A percentile compares a stretch with the other conserved stretches of the same genome.
Conservation (phyloP, 208 protist genomes). For the Crithidia expoeki region DNA sequence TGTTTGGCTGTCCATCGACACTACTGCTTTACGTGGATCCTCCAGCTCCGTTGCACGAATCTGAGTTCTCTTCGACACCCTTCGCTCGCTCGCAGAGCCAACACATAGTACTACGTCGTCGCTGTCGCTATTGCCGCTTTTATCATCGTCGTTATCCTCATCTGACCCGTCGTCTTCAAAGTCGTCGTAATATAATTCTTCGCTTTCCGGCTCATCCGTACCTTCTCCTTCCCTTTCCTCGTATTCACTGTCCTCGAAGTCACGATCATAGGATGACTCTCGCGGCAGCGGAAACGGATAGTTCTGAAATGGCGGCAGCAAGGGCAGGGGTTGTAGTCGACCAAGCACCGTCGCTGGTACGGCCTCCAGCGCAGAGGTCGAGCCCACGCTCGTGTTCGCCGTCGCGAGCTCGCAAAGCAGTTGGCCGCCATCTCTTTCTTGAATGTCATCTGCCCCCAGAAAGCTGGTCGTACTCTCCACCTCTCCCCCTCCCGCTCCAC, state of each 20-base stretch:
- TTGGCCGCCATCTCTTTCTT: not conserved
- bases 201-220: too few relatives aligned
- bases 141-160: not conserved
- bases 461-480: slow-evolving; percentile 1
- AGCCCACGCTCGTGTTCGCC: not conserved
- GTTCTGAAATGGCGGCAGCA: slow-evolving; percentile 13
- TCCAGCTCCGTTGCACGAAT: not conserved
- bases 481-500: not conserved
- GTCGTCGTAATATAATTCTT: slow-evolving; percentile 6
- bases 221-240: too few relatives aligned
- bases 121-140: not conserved
- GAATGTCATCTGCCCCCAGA: not conserved
- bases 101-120: not conserved
- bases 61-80: not conserved
- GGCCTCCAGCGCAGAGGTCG: not conserved
- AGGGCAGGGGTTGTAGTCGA: slow-evolving; percentile 8
- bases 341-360: slow-evolving; percentile 6
- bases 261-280: slow-evolving; percentile 8
- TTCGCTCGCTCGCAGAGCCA: not conserved
- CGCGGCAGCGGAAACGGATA: slow-evolving; percentile 18
- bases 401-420: not conserved
- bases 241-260: not conserved
- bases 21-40: not conserved
- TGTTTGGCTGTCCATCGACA: too few relatives aligned
- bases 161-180: not conserved